Base-by-base conservation (phyloP, 768 basidiomycete species). In the Candolleomyces efflorescens region DNA sequence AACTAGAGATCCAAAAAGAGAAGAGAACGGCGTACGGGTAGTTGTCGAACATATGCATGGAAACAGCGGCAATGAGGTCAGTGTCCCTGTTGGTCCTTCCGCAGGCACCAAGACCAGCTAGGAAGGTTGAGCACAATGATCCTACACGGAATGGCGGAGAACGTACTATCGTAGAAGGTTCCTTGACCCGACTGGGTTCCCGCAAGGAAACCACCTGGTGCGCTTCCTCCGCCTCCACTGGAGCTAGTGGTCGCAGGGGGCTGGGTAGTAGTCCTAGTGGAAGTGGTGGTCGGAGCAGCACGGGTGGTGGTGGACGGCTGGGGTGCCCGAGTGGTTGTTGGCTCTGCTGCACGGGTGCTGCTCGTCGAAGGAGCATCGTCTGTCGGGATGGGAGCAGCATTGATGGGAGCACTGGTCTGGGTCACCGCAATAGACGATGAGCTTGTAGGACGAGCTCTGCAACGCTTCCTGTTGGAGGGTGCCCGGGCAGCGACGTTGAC, bases 31-130 rank as follows among this genome's bases (percentile, higher is more conserved):
- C 85, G 60, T 68, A 86, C 84, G 85, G 85, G 75, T 73, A 87
- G 18, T 5, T 61, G 66, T 89, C 87, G 67, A 78, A 89, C 18
- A 87, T 68, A 2, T 68, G 46, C 23, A 76, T 64, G 12, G 86
- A 85, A 45, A 83, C 82, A 9, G 87, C 87, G 56, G 74, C 83
- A 61, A 88, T 85, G 65, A 68, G 64, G 55, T 88, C 78, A 7
- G 60, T 57, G 63, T 82, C 80, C 0, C 59, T 69, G 73, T 85
- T 86, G 47, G 71, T 75, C 62, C 80, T 77, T 48, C 86, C 86
- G 67, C 87, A 89, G 9, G 87, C 78, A 54, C 84, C 84, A 44
- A 87, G 77, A 53, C 85, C 87, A 59, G 84, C 78, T 79, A 32
- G 27, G 32, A 11, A 11, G 32, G 32, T 32, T 32, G 43, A 43